phyloP scores from a whole-genome alignment of 2,329 filamentous ascomycete species.

The Calycina herbarum region DNA sequence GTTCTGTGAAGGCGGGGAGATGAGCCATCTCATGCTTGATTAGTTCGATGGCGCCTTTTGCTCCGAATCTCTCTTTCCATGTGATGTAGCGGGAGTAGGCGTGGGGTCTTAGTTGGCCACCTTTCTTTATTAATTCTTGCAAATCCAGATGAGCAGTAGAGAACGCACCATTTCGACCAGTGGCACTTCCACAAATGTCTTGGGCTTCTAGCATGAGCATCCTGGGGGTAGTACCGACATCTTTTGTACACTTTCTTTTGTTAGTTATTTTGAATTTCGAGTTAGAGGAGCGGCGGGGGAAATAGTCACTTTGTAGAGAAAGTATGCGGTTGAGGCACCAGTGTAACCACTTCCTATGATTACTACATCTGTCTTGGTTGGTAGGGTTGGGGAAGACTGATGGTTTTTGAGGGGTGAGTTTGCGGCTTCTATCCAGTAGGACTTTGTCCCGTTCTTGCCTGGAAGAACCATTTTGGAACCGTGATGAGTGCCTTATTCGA shows the following conservation, averaged over 20 bases:
- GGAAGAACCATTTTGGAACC: slow-evolving; percentile 14
- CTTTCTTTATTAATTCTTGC: too few relatives aligned
- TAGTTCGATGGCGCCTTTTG: slow-evolving; percentile 34
- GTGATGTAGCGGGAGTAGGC: slow-evolving; percentile 36
- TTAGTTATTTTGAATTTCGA: background rate
- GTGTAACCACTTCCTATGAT: slow-evolving; percentile 26
- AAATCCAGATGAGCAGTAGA: too few relatives aligned
- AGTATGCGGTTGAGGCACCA: slow-evolving; percentile 22
- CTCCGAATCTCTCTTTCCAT: slow-evolving; percentile 35
- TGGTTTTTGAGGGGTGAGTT: slow-evolving; percentile 17
- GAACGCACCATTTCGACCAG: slow-evolving; percentile 37
- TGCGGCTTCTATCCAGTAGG: slow-evolving; percentile 24
- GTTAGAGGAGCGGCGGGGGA: background rate
- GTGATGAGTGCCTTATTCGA: background rate
- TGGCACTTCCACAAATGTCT: slow-evolving; percentile 45
- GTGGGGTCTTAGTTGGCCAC: slow-evolving; percentile 38
- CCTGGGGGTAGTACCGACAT: slow-evolving; percentile 24
- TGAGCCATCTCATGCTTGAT: slow-evolving; percentile 37
- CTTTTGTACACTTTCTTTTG: slow-evolving; percentile 24
- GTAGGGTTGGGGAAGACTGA: slow-evolving; percentile 20
- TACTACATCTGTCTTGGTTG: slow-evolving; percentile 22
- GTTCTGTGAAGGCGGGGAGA: slow-evolving; percentile 41
- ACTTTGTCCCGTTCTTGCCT: slow-evolving; percentile 13
- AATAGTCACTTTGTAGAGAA: slow-evolving; percentile 25
- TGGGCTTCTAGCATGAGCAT: slow-evolving; percentile 44